A percentile compares a stretch with the other conserved stretches of the same genome.
phyloP scores from a whole-genome alignment of 176 grass and related monocot species.

The Hordeum marinum region DNA sequence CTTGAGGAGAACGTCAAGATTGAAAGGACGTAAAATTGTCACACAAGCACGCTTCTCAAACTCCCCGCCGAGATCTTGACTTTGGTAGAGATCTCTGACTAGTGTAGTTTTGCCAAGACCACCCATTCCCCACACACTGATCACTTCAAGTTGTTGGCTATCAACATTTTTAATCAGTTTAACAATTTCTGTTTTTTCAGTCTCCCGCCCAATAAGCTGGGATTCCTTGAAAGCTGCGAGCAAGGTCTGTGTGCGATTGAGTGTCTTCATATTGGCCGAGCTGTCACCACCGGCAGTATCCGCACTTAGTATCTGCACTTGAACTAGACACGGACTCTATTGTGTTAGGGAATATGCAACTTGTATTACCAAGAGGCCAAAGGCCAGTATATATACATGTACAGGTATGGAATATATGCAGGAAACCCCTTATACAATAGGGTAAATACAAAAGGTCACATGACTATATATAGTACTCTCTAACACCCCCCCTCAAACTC shows the following conservation, averaged over 20 bases:
- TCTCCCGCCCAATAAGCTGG: not conserved
- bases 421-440: no score
- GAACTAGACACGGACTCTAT: not conserved
- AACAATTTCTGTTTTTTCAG: not conserved
- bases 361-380: no score
- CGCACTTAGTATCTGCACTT: no score
- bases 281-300: not conserved
- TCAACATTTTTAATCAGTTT: not conserved
- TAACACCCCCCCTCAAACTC: no score
- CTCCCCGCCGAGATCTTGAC: not conserved
- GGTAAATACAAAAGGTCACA: no score
- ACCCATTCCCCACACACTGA: conserved; percentile 26
- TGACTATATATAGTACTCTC: no score
- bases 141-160: not conserved
- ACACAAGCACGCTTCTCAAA: conserved; percentile 19
- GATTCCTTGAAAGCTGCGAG: not conserved
- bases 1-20: not conserved
- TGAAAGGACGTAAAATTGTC: not conserved
- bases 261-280: not conserved
- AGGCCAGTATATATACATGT: no score
- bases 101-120: conserved; percentile 30
- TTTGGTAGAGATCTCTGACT: not conserved
- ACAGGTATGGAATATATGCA: no score
- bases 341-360: no score
- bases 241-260: not conserved